Base-by-base conservation (phyloP, 148 eudicot genomes). In the Nyssa sinensis region DNA sequence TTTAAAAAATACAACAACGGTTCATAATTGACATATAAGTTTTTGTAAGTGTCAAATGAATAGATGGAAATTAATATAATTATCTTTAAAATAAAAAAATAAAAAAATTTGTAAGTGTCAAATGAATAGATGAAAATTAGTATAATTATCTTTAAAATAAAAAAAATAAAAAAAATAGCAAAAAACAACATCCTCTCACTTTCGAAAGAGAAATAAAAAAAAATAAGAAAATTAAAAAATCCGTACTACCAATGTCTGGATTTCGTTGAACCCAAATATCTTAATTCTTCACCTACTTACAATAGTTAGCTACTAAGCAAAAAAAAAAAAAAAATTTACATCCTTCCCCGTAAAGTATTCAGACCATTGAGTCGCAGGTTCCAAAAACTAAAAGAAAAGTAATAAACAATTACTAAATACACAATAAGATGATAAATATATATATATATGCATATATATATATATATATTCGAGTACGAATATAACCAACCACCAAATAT, bases 151-250 rank as follows among this genome's bases (percentile, higher is more conserved):
- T n/a, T n/a, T n/a, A n/a, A n/a, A 37, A 16, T 64, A 32, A 16
- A 14, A 10, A 28, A 62, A 27, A 27, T 10, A 13, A 64, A 31
- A 16, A 63, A 31, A 17, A 12, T 29, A 47, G 33, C 19, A 68
- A 44, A 29, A 68, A 69, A 51, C 51, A 24, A 61, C 72, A 69
- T 49, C 62, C 62, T 24, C 47, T 44, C 35, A 49, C 72, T 30
- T 69, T 69, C 41, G 51, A 53, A 30, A 49, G 19, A 30, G 44
- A 37, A 37, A 9, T 37, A 9, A n/a, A 7, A n/a, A 49, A 51
- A 23, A 58, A 59, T 3, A 37, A 37, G 5, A 9, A 4, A 37
- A 37, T 37, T 37, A 37, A 37, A 37, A 3, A 37, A 37, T 4
- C 44, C 44, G 5, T 3, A 37, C 24, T 37, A 37, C 9, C 44